Evolutionary conservation across 129 eudicot genomes (phyloP).

Genomic region (Gnaphalium uliginosum): DNA sequence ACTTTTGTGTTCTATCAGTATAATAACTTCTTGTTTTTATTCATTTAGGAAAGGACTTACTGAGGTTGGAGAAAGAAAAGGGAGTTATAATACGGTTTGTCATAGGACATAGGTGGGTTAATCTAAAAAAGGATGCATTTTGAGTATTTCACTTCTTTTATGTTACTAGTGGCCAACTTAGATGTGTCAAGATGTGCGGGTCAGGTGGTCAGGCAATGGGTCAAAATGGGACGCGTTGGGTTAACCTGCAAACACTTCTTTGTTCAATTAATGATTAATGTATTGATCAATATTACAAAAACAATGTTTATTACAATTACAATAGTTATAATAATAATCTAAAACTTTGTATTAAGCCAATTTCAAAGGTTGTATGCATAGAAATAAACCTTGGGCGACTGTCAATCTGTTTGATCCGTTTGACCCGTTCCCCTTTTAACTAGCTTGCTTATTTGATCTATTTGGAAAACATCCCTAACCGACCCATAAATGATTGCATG

Average conservation of each 20-base stretch:
- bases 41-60: conserved; percentile 54
- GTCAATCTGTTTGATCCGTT: not conserved
- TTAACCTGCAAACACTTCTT: not conserved
- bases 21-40: not conserved
- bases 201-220: not conserved
- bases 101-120: conserved; percentile 81
- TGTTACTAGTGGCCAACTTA: not conserved
- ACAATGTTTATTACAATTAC: not conserved
- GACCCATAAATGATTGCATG: not conserved
- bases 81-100: conserved; percentile 81
- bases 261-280: not conserved
- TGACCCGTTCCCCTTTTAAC: not conserved
- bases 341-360: not conserved
- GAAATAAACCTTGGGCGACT: not conserved
- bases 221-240: not conserved
- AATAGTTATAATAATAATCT: not conserved
- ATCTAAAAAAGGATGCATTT: not conserved
- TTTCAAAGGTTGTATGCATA: not conserved
- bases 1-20: not conserved
- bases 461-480: not conserved
- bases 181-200: not conserved
- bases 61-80: conserved; percentile 78
- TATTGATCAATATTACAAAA: not conserved
- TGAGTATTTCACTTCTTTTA: not conserved
- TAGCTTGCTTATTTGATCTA: not conserved